These are phyloP conservation scores for Daucus carota DNA, from an alignment of 129 eudicot species.

Conservation along the genomic window DNA sequence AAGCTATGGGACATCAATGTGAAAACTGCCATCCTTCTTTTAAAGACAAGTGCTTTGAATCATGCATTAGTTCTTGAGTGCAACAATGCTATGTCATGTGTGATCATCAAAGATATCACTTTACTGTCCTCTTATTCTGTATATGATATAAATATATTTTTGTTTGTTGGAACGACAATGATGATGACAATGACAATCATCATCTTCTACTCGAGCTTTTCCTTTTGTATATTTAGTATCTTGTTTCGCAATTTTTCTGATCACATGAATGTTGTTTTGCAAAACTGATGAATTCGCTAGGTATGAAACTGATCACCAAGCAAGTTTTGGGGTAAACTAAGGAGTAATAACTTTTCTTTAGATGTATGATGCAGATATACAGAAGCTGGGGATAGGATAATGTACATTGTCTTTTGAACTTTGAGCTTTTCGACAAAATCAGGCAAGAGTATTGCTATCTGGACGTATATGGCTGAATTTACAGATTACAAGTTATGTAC, in stretches of 20 bases:
- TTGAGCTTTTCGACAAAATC: not conserved
- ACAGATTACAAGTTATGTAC: not conserved
- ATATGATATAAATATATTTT: not conserved
- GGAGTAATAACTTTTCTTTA: not conserved
- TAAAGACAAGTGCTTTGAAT: constrained; percentile 41
- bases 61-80: not conserved
- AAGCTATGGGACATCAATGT: constrained; percentile 93
- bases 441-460: constrained; percentile 1
- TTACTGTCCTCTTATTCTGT: not conserved
- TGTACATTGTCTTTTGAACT: not conserved
- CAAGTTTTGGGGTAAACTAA: not conserved
- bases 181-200: not conserved
- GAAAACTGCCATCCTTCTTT: constrained; percentile 67
- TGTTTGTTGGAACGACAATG: not conserved
- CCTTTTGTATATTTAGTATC: not conserved
- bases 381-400: not conserved
- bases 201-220: not conserved
- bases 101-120: not conserved
- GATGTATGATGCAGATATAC: not conserved
- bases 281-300: not conserved
- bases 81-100: not conserved
- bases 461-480: not conserved
- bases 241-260: not conserved
- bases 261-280: not conserved
- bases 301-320: not conserved